Evolutionary conservation across 371 early-diverging fungal genomes (phyloP).

Genomic region (Rhizomucor miehei): DNA sequence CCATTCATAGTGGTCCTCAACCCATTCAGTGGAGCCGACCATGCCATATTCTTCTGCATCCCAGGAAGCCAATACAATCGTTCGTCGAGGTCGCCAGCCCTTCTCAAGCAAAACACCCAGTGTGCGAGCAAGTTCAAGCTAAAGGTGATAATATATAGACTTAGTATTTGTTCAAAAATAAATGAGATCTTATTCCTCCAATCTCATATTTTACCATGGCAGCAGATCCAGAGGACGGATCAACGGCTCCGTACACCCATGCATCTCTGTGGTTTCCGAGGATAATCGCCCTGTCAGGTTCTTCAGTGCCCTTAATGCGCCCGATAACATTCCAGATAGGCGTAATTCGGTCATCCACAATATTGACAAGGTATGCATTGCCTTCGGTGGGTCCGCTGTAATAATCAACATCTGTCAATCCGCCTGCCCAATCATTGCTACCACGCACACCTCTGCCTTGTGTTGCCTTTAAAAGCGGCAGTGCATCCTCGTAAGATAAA

Average conservation of each 20-base stretch:
- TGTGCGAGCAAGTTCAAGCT: constrained; percentile 45
- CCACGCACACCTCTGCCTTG: constrained; percentile 38
- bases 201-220: constrained; percentile 18
- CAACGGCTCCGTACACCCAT: constrained; percentile 64
- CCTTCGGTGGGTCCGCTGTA: constrained; percentile 55
- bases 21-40: constrained; percentile 63
- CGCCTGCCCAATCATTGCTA: constrained; percentile 42
- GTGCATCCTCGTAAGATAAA: constrained; percentile 62
- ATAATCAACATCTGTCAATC: constrained; percentile 44
- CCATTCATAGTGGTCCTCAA: constrained; percentile 54
- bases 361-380: constrained; percentile 49
- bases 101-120: constrained; percentile 46
- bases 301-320: constrained; percentile 53
- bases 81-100: constrained; percentile 61
- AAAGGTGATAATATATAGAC: too few species aligned
- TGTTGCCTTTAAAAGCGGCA: constrained; percentile 50
- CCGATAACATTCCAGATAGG: constrained; percentile 69
- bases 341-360: constrained; percentile 46
- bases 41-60: constrained; percentile 62
- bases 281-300: constrained; percentile 54
- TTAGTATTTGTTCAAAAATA: background rate
- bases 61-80: constrained; percentile 57
- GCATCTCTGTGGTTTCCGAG: constrained; percentile 64
- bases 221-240: constrained; percentile 63
- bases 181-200: background rate